These are phyloP conservation scores for Polyporus tsugae DNA, from an alignment of 1,284 basidiomycete species.

Conservation along the genomic window DNA sequence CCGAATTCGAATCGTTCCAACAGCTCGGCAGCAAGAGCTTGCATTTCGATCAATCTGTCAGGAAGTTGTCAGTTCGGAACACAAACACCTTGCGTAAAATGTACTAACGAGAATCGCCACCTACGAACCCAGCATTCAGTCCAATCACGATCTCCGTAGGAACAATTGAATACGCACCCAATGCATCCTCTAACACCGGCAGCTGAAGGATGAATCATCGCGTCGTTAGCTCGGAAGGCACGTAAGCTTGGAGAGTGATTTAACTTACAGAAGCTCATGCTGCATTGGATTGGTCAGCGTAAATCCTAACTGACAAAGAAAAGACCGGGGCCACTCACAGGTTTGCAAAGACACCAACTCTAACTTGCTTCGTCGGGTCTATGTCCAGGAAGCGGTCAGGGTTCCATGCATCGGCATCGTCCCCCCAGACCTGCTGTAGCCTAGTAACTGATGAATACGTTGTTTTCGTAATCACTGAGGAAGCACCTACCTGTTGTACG, in stretches of 20 bases:
- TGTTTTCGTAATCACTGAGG: background rate
- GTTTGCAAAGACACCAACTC: conserved; percentile 58
- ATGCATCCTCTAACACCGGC: conserved; percentile 28
- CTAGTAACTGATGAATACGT: conserved; percentile 25
- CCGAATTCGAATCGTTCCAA: conserved; percentile 56
- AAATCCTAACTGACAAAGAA: background rate
- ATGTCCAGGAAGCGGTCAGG: conserved; percentile 21
- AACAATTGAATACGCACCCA: conserved; percentile 13
- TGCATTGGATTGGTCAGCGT: background rate
- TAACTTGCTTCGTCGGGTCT: conserved; percentile 39
- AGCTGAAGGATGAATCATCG: background rate
- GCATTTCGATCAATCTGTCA: conserved; percentile 55
- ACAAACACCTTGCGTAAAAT: too few species aligned
- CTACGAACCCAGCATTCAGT: background rate
- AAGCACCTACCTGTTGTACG: conserved; percentile 43
- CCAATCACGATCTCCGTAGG: background rate
- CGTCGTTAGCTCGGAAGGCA: background rate
- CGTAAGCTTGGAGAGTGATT: background rate
- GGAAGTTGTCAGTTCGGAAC: background rate
- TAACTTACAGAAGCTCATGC: conserved; percentile 23
- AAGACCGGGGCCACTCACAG: conserved; percentile 49
- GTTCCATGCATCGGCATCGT: conserved; percentile 45
- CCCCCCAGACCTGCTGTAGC: conserved; percentile 52
- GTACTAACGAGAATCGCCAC: conserved; percentile 58
- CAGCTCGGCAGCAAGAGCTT: conserved; percentile 56